Percentiles rank a stretch among this genome's conserved stretches.
phyloP scores from a whole-genome alignment of 805 yeast genomes.

The Komagataella pseudopastoris region DNA sequence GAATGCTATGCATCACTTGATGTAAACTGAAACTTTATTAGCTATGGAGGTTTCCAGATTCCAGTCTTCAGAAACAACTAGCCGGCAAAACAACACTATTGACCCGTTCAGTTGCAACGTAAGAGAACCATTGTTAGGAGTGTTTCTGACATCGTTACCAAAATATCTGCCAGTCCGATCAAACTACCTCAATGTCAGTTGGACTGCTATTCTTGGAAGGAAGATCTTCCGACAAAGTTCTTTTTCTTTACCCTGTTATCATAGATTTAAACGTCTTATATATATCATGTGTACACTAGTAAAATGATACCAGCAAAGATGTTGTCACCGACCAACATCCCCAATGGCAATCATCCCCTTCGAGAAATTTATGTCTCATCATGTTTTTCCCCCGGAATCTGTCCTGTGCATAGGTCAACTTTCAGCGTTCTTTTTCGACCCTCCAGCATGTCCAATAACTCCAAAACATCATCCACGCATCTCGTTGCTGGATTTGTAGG shows the following conservation, averaged over 20 bases:
- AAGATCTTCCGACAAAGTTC: conserved; percentile 7
- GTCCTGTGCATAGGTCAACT: background rate
- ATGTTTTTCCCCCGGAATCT: background rate
- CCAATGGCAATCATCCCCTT: background rate
- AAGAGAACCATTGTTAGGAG: conserved; percentile 8
- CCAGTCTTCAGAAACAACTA: conserved; percentile 15
- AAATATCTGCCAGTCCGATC: conserved; percentile 17
- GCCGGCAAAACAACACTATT: conserved; percentile 14
- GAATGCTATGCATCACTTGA: conserved; percentile 9
- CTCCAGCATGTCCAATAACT: background rate
- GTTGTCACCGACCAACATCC: background rate
- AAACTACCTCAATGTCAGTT: conserved; percentile 13
- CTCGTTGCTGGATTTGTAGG: conserved; percentile 72
- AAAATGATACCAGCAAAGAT: background rate
- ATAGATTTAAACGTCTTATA: conserved; percentile 4
- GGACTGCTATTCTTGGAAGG: background rate
- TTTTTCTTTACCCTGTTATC: conserved; percentile 6
- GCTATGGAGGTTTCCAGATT: conserved; percentile 10
- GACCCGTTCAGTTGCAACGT: conserved; percentile 16
- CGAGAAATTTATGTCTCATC: background rate
- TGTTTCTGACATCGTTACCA: conserved; percentile 20
- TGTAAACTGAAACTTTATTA: conserved; percentile 6
- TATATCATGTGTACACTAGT: background rate
- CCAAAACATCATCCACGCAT: conserved; percentile 26
- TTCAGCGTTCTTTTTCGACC: background rate